These are phyloP conservation scores for Leucoagaricus sp. DNA, from an alignment of 1,284 basidiomycete genomes.

Conservation along the genomic window DNA sequence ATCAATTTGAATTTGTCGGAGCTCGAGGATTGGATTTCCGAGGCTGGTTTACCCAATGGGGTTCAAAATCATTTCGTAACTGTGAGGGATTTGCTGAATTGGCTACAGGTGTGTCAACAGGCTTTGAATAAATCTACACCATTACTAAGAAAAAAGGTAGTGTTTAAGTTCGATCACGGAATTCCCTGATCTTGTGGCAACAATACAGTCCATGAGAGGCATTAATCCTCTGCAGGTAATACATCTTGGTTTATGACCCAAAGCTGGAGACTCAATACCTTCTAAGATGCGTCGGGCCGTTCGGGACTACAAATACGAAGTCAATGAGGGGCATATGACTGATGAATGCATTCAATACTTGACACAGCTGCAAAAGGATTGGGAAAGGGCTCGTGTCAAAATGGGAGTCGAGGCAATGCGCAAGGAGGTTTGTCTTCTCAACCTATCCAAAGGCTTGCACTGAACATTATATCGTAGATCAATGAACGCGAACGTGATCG, in stretches of 20 bases:
- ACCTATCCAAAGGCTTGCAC: no score
- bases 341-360: conserved; percentile 96
- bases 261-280: no score
- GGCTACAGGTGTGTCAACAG: conserved; percentile 70
- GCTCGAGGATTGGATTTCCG: conserved; percentile 91
- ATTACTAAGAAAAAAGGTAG: conserved; percentile 46
- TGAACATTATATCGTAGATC: conserved; percentile 44
- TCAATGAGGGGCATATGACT: conserved; percentile 89
- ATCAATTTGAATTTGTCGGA: conserved; percentile 86
- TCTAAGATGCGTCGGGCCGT: conserved; percentile 87
- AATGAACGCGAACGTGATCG: conserved; percentile 63
- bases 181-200: conserved; percentile 86
- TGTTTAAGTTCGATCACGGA: conserved; percentile 85
- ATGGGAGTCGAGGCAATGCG: conserved; percentile 78
- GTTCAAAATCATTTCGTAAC: conserved; percentile 84
- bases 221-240: conserved; percentile 89
- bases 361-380: conserved; percentile 92
- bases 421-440: conserved; percentile 73
- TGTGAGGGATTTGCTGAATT: conserved; percentile 82
- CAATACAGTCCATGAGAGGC: conserved; percentile 83
- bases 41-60: conserved; percentile 78
- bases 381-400: conserved; percentile 88
- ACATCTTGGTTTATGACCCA: conserved; percentile 11
- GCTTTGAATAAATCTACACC: conserved; percentile 9
- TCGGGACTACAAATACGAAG: conserved; percentile 93